Evolutionary conservation across 2,329 filamentous ascomycete genomes (phyloP).

Genomic region (Plenodomus lindquistii): DNA sequence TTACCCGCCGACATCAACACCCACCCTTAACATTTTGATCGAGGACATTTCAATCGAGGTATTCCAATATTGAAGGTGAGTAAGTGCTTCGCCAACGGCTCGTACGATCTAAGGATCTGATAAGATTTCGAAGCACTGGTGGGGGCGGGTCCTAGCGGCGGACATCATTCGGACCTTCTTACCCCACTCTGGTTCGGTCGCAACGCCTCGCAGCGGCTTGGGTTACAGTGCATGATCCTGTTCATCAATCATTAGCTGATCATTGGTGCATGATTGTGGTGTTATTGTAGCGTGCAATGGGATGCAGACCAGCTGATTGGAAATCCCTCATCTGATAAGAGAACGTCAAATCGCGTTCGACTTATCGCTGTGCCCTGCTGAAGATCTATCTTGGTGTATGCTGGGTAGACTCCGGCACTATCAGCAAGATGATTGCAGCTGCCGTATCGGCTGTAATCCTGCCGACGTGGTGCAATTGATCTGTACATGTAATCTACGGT

Average conservation of each 20-base stretch:
- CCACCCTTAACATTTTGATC: slow-evolving; percentile 42
- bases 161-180: background rate
- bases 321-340: background rate
- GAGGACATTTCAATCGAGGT: background rate
- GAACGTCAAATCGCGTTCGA: background rate
- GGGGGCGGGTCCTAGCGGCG: slow-evolving; percentile 1
- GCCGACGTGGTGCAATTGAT: background rate
- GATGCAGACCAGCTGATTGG: background rate
- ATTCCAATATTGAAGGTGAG: background rate
- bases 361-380: background rate
- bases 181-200: background rate
- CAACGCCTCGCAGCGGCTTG: background rate
- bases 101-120: slow-evolving; percentile 1
- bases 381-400: background rate
- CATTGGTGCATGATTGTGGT: background rate
- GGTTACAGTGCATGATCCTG: background rate
- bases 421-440: background rate
- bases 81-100: background rate
- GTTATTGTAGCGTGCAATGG: background rate
- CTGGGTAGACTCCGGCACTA: background rate
- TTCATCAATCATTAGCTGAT: background rate
- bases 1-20: slow-evolving; percentile 51
- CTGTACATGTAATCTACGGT: background rate
- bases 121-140: slow-evolving; percentile 3
- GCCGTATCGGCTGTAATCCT: background rate